Base-by-base conservation (phyloP, 306 rosid species). In the Sophora flavescens region DNA sequence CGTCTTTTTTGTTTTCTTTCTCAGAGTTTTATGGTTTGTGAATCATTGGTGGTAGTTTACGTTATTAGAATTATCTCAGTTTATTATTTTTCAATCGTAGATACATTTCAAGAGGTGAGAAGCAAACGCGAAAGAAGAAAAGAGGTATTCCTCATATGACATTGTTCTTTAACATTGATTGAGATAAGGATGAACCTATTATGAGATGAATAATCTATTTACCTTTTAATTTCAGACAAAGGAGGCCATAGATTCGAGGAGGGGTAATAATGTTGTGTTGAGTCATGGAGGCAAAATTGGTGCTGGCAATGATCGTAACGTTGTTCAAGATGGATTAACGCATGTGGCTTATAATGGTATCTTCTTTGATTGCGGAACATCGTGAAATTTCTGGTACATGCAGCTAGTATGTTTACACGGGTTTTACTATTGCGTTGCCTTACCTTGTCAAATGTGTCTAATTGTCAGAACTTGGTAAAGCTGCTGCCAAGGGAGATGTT, bases 121-220 rank as follows among this genome's bases (percentile, higher is more conserved):
- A 87, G 94, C 88, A 91, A 89, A 81, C 97, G 94, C 72, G 92
- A 87, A 72, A 91, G 90, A 86, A 84, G 88, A 70, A 91, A 89
- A 87, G 94, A 91, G 97, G 97, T 91, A 86, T 74, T 18, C 38
- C 63, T 58, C 10, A 6, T 63, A 6, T 74, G 44, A 44, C 58
- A 52, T 65, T 68, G 14, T 59, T 80, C 42, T 11, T 33, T 18
- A 60, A 63, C 33, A 15, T 39, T 68, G 75, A 15, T 39, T 68
- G 75, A 14, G 41, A 16, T 66, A 42, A 54, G 39, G 42, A 78
- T 70, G 59, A 59, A 53, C 15, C 10, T 15, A 35, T 16, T 14
- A 18, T 38, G 33, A 5, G 78, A 58, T 50, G 68, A 8, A 62
- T 80, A 70, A 65, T 76, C 70, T 54, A 22, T 38, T 14, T 62